Percentiles rank a stretch among this genome's conserved stretches.
These are phyloP conservation scores for Ruellia speciosa DNA, from an alignment of 305 asterid genomes.

Conservation along the genomic window DNA sequence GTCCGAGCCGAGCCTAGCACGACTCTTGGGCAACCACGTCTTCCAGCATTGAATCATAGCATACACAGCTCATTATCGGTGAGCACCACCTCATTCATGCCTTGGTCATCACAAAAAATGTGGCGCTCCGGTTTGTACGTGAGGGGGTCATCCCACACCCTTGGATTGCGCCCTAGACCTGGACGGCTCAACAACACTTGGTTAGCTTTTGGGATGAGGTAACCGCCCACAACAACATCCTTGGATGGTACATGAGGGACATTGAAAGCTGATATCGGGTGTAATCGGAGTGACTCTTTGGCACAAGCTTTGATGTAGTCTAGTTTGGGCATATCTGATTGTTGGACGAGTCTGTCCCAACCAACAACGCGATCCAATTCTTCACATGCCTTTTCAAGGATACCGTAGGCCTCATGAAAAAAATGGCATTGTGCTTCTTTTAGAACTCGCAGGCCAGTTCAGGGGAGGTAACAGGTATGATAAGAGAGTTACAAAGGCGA, in stretches of 20 bases:
- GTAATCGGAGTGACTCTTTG: slow-evolving; percentile 13
- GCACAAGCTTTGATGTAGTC: slow-evolving; percentile 14
- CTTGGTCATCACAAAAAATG: background rate
- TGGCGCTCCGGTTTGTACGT: slow-evolving; percentile 19
- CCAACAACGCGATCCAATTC: slow-evolving; percentile 10
- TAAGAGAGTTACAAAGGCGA: slow-evolving; percentile 6
- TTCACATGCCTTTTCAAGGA: background rate
- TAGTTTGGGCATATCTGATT: slow-evolving; percentile 1
- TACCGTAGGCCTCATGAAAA: slow-evolving; percentile 5
- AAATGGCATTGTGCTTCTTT: slow-evolving; percentile 11
- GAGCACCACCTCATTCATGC: background rate
- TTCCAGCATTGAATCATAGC: slow-evolving; percentile 17
- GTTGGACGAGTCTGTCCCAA: slow-evolving; percentile 4
- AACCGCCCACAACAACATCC: slow-evolving; percentile 8
- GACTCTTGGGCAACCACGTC: slow-evolving; percentile 18
- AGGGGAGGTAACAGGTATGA: slow-evolving; percentile 13
- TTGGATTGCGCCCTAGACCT: slow-evolving; percentile 20
- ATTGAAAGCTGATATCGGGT: slow-evolving; percentile 9
- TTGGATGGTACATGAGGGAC: slow-evolving; percentile 3
- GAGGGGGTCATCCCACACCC: slow-evolving; percentile 18
- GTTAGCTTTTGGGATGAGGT: slow-evolving; percentile 17
- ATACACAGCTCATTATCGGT: background rate
- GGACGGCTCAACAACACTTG: slow-evolving; percentile 12
- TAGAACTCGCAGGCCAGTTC: slow-evolving; percentile 21
- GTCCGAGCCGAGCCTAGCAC: slow-evolving; percentile 12